Percentiles rank a stretch among this genome's conserved stretches.
Conservation (phyloP, 805 yeast genomes). For the Ogataea parapolymorpha region DNA sequence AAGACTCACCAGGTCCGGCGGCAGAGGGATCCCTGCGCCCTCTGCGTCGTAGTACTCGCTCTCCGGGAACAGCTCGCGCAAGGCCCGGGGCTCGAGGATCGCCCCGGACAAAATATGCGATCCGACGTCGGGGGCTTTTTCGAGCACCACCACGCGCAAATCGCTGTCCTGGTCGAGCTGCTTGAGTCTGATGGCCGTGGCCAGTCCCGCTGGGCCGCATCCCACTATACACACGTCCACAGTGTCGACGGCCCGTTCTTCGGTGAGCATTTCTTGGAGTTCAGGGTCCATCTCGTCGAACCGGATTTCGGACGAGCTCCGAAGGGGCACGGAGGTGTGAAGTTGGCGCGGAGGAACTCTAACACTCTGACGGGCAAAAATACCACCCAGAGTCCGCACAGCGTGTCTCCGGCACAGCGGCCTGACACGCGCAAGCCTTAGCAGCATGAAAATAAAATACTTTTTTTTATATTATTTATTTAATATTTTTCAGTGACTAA, state of each 20-base stretch:
- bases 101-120: conserved; percentile 93
- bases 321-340: background rate
- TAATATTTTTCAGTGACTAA: background rate
- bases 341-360: background rate
- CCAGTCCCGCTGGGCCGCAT: conserved; percentile 96
- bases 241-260: conserved; percentile 75
- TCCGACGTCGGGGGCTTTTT: conserved; percentile 92
- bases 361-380: background rate
- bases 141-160: conserved; percentile 82
- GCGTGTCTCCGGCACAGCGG: background rate
- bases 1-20: conserved; percentile 68
- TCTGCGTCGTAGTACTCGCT: conserved; percentile 49
- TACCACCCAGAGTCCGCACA: too few species aligned
- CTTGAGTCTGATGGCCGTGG: conserved; percentile 87
- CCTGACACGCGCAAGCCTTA: background rate
- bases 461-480: background rate
- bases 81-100: conserved; percentile 84
- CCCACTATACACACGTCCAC: conserved; percentile 97
- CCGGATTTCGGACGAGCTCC: conserved; percentile 23
- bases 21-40: conserved; percentile 67
- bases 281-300: conserved; percentile 38
- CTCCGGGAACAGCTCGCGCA: conserved; percentile 78
- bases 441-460: background rate
- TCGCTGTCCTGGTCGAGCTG: conserved; percentile 69
- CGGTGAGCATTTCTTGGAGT: conserved; percentile 44